Evolutionary conservation across 495 filamentous ascomycete genomes (phyloP), one percentile per base, ranked within the genome.

Genomic region (Penicillium dipodomyicola): DNA sequence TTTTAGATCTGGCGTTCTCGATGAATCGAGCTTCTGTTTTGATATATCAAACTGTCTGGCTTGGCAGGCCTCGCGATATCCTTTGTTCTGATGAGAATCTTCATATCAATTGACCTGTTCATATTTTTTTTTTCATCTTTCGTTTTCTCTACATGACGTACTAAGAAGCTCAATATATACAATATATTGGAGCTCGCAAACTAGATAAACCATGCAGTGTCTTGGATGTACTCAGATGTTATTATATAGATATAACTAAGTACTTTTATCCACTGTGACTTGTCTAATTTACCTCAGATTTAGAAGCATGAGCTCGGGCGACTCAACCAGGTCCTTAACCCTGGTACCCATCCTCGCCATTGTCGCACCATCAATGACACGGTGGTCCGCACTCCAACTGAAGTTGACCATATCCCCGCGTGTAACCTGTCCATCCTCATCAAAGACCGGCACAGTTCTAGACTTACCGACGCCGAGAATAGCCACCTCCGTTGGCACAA

Each of bases 331-430:
- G 29, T 79, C 75, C 57, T 82, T 83, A 35, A 97, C 87, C 58
- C 82, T 80, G 58, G 90, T 89, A 1, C 91, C 92, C 74, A 92
- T 92, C 43, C 91, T 76, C 9, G 95, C 95, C 84, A 96, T 88
- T 27, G 89, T 95, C 30, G 92, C 94, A 5, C 95, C 95, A 74
- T 99, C 95, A 44, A 97, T 84, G 49, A 97, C 86, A 5, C 95
- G 78, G 74, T 99, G 95, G 72, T 99, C 95, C 19, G 93, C 95
- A 67, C 91, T 93, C 92, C 92, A 99, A 66, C 91, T 96, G 62
- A 97, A 93, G 67, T 94, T 89, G 62, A 85, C 84, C 30, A 96
- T 87, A 37, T 92, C 97, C 55, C 90, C 96, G 33, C 83, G 94
- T 15, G 81, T 91, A 49, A 97, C 91, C 32, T 95, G 93, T 52